A percentile compares a stretch with the other conserved stretches of the same genome.
phyloP scores from a whole-genome alignment of 108 stramenopile genomes.

The Nitzschia inconspicua region DNA sequence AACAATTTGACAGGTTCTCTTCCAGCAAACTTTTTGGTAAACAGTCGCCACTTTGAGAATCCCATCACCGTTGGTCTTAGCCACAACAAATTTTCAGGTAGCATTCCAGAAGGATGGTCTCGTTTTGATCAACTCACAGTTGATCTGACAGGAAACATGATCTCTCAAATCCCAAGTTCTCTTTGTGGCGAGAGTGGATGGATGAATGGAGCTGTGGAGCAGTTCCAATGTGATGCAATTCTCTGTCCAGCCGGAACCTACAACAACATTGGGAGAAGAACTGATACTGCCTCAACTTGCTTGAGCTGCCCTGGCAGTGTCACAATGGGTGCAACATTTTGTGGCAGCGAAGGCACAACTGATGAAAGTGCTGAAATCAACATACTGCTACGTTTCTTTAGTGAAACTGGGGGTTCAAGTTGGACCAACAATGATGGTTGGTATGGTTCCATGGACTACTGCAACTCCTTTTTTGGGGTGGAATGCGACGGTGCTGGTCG shows the following conservation, averaged over 20 bases:
- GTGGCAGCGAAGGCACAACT: conserved; percentile 30
- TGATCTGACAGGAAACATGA: conserved; percentile 39
- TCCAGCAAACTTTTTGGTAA: conserved; percentile 37
- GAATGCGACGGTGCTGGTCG: conserved; percentile 27
- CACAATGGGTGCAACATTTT: conserved; percentile 35
- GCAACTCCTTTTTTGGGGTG: conserved; percentile 27
- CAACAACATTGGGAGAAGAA: conserved; percentile 49
- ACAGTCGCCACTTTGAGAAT: conserved; percentile 15
- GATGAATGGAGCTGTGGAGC: conserved; percentile 52
- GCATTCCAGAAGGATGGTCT: conserved; percentile 37
- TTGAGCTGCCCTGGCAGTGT: conserved; percentile 11
- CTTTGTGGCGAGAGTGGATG: conserved; percentile 38
- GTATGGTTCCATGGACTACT: conserved; percentile 35
- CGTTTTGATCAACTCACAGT: conserved; percentile 36
- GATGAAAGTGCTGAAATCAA: conserved; percentile 30
- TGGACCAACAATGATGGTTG: conserved; percentile 26
- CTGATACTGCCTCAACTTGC: conserved; percentile 19
- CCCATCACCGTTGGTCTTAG: conserved; percentile 32
- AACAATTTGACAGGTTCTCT: conserved; percentile 48
- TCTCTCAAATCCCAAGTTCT: conserved; percentile 24
- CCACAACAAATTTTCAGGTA: conserved; percentile 37
- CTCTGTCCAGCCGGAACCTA: conserved; percentile 67
- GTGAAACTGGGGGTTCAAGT: conserved; percentile 10
- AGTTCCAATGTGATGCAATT: conserved; percentile 71
- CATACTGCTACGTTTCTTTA: conserved; percentile 48